These are phyloP conservation scores for Mycoemilia scoparia DNA, from an alignment of 192 early-diverging fungal genomes.

Conservation along the genomic window DNA sequence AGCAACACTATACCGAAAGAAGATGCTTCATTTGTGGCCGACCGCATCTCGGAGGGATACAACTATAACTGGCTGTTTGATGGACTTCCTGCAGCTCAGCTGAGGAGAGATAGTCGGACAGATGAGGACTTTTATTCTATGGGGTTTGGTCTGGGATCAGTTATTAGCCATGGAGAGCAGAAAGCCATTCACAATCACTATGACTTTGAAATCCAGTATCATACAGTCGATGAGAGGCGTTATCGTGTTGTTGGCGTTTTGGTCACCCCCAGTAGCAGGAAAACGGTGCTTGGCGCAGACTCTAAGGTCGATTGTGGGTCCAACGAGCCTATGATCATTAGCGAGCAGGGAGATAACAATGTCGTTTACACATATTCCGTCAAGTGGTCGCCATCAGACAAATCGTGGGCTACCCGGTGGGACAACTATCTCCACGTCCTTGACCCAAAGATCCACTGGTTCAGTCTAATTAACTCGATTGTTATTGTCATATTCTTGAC, in stretches of 20 bases:
- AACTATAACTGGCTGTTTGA: constrained; percentile 76
- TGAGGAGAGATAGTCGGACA: constrained; percentile 33
- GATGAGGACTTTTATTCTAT: constrained; percentile 42
- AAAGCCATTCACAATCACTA: constrained; percentile 72
- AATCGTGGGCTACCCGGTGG: constrained; percentile 70
- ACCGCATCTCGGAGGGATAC: constrained; percentile 60
- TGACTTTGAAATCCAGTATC: constrained; percentile 67
- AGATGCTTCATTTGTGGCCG: constrained; percentile 78
- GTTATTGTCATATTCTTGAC: constrained; percentile 84
- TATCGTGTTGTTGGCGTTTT: constrained; percentile 78
- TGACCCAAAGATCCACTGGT: constrained; percentile 91
- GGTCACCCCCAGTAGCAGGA: constrained; percentile 49
- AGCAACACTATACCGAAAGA: constrained; percentile 32
- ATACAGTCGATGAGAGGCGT: constrained; percentile 39
- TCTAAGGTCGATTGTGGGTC: constrained; percentile 14
- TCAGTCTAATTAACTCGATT: constrained; percentile 82
- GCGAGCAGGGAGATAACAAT: constrained; percentile 21
- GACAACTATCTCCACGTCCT: constrained; percentile 67
- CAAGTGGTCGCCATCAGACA: constrained; percentile 37
- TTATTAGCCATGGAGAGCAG: constrained; percentile 9
- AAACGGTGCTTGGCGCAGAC: constrained; percentile 12
- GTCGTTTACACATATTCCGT: constrained; percentile 50
- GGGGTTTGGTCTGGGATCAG: constrained; percentile 61
- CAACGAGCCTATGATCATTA: constrained; percentile 21
- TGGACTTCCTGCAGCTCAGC: constrained; percentile 66